These are phyloP conservation scores for Cerioporus squamosus DNA, from an alignment of 1,284 basidiomycete genomes.

Conservation along the genomic window DNA sequence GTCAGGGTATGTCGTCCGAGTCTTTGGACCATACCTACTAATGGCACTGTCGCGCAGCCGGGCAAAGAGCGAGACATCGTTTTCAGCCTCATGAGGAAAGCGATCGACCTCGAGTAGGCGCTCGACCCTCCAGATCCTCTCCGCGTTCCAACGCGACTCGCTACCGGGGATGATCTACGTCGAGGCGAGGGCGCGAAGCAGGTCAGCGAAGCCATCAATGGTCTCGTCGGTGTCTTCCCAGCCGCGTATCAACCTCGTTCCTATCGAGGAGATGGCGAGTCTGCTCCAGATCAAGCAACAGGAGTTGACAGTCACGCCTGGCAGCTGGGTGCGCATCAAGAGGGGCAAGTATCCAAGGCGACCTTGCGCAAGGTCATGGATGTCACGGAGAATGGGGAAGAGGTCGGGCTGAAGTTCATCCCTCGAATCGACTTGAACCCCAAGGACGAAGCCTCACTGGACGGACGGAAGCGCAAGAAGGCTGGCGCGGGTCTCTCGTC, in stretches of 20 bases:
- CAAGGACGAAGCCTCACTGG: constrained; percentile 72
- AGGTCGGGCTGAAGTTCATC: constrained; percentile 92
- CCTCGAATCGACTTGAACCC: constrained; percentile 97
- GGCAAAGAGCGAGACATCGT: constrained; percentile 94
- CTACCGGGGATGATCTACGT: constrained; percentile 96
- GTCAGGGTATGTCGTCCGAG: constrained; percentile 74
- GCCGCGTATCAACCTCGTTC: constrained; percentile 84
- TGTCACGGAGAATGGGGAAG: constrained; percentile 92
- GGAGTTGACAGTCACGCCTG: constrained; percentile 83
- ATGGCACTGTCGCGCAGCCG: constrained; percentile 49
- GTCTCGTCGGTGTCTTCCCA: constrained; percentile 92
- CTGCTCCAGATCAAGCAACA: constrained; percentile 96
- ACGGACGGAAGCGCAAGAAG: constrained; percentile 77
- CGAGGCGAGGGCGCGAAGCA: constrained; percentile 88
- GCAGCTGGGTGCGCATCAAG: constrained; percentile 95
- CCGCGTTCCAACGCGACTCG: constrained; percentile 95
- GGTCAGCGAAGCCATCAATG: constrained; percentile 85
- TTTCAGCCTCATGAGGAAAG: constrained; percentile 94
- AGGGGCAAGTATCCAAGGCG: constrained; percentile 94
- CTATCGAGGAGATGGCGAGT: constrained; percentile 98
- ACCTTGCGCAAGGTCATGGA: constrained; percentile 96
- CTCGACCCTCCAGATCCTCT: constrained; percentile 81
- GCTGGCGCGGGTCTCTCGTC: constrained; percentile 47
- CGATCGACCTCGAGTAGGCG: constrained; percentile 80
- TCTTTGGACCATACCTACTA: too few species aligned